A percentile compares a stretch with the other conserved stretches of the same genome.
Conservation (phyloP, 331 rosid genomes). For the Phaseolus coccineus region DNA sequence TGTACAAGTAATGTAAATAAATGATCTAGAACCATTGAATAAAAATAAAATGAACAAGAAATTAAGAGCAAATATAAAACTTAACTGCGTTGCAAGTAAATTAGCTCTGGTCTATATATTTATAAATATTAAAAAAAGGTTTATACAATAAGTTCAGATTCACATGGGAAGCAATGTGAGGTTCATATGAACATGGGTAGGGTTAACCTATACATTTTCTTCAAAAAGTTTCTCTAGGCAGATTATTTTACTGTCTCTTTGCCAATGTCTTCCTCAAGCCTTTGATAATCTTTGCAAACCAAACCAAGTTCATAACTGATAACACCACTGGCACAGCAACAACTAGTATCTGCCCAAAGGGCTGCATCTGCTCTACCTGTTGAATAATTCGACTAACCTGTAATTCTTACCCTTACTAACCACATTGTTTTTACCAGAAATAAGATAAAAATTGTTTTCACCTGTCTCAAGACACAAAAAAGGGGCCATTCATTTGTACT, state of each 20-base stretch:
- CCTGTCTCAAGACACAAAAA: not conserved
- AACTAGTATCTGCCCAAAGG: conserved; percentile 60
- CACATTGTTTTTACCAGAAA: not conserved
- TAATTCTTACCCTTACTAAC: not conserved
- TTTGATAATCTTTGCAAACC: conserved; percentile 73
- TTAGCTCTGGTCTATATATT: not conserved
- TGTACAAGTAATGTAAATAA: not conserved
- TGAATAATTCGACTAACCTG: not conserved
- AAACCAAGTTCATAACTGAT: conserved; percentile 75
- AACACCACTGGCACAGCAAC: conserved; percentile 65
- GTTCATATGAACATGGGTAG: conserved; percentile 28
- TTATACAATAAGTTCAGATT: not conserved
- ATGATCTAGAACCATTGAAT: not conserved
- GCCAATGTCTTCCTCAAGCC: conserved; percentile 84
- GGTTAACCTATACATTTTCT: conserved; percentile 36
- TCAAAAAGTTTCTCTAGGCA: conserved; percentile 1
- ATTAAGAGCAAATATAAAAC: not conserved
- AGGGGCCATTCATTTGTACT: not conserved
- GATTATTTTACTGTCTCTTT: conserved; percentile 65
- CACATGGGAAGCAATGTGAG: conserved; percentile 28
- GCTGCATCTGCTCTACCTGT: conserved; percentile 74
- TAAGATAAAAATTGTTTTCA: not conserved
- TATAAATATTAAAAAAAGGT: not conserved
- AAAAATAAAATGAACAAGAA: not conserved
- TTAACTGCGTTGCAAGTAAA: not conserved